phyloP scores from a whole-genome alignment of 371 early-diverging fungal species.

The Umbelopsis sp. region DNA sequence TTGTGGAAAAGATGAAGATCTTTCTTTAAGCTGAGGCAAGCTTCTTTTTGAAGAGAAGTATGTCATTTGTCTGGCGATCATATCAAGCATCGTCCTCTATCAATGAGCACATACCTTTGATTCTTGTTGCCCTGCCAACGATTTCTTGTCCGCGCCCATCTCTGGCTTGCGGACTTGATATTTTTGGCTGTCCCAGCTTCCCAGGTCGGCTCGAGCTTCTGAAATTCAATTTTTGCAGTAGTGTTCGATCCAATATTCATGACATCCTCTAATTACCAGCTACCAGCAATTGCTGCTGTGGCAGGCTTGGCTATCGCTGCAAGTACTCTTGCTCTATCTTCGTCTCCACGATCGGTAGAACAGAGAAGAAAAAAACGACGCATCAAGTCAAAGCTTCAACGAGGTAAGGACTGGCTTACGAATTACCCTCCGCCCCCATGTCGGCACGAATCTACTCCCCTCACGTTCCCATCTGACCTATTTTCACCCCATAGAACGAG shows the following conservation, averaged over 20 bases:
- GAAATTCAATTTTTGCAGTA: too few species aligned
- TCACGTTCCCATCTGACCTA: not conserved
- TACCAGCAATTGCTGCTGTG: conserved; percentile 53
- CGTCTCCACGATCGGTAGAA: conserved; percentile 32
- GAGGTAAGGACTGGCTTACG: conserved; percentile 28
- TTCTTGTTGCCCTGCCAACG: too few species aligned
- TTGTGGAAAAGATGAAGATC: not conserved
- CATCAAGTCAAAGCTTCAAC: conserved; percentile 42
- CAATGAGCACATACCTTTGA: too few species aligned
- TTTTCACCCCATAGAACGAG: conserved; percentile 35
- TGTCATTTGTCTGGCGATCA: too few species aligned
- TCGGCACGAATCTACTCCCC: not conserved
- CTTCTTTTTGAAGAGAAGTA: not conserved
- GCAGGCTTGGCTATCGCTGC: conserved; percentile 55
- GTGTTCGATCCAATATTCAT: conserved; percentile 4
- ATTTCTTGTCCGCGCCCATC: too few species aligned
- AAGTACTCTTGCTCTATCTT: conserved; percentile 43
- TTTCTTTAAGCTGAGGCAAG: not conserved
- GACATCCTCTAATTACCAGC: conserved; percentile 50
- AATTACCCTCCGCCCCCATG: not conserved
- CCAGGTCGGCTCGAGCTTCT: too few species aligned
- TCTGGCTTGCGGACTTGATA: conserved; percentile 6
- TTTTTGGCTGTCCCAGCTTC: not conserved
- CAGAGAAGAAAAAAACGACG: conserved; percentile 42
- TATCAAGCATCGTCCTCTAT: too few species aligned